Evolutionary conservation across 768 basidiomycete species (phyloP).

Genomic region (Russula abietina): DNA sequence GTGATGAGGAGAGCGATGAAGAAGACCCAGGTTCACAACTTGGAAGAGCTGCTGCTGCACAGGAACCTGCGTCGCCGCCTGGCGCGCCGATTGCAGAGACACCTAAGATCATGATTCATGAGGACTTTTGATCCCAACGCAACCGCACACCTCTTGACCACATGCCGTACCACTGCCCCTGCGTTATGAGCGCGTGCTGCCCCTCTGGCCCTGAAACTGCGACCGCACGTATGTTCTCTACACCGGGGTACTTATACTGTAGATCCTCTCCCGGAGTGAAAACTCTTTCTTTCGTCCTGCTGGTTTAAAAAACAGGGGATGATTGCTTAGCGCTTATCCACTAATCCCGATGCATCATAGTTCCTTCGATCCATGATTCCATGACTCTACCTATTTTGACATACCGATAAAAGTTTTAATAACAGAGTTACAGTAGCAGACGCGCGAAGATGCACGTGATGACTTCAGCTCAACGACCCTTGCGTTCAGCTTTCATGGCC

Average conservation of each 20-base stretch:
- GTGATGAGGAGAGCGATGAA: slow-evolving; percentile 36
- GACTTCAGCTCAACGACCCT: neutral
- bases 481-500: neutral
- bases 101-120: slow-evolving; percentile 43
- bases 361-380: too few relatives aligned
- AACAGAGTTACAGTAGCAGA: too few relatives aligned
- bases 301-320: too few relatives aligned
- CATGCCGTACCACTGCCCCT: neutral
- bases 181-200: neutral
- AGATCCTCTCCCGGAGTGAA: too few relatives aligned
- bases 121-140: slow-evolving; percentile 50
- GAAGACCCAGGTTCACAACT: slow-evolving; percentile 27
- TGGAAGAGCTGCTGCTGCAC: slow-evolving; percentile 6
- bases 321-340: neutral
- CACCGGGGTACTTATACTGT: neutral
- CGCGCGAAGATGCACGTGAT: neutral
- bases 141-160: neutral
- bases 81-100: slow-evolving; percentile 31
- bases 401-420: too few relatives aligned
- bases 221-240: neutral
- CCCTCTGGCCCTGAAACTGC: neutral
- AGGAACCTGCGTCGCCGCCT: slow-evolving; percentile 9
- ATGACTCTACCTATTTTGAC: too few relatives aligned
- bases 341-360: neutral
- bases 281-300: too few relatives aligned